Percentiles rank a stretch among this genome's conserved stretches.
Conservation (phyloP, 2,329 filamentous ascomycete species). For the Colletotrichum limetticola region DNA sequence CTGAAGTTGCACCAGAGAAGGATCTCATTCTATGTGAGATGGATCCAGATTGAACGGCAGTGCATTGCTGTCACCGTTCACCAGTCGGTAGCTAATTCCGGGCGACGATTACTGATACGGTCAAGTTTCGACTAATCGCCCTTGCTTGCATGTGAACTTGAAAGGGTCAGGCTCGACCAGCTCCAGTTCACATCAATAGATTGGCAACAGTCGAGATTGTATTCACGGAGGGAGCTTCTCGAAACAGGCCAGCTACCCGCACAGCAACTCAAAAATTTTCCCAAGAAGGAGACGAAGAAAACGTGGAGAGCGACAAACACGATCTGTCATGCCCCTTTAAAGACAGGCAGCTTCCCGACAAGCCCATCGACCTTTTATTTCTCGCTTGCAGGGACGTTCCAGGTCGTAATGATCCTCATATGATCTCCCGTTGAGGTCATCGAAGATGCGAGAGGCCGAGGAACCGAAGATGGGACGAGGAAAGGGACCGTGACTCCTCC, state of each 20-base stretch:
- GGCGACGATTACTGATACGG: not conserved
- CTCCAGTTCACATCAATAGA: not conserved
- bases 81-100: not conserved
- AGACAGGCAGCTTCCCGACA: slow-evolving; percentile 8
- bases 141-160: not conserved
- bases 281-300: not conserved
- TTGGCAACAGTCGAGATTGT: not conserved
- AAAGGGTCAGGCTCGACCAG: not conserved
- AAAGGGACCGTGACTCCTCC: not conserved
- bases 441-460: slow-evolving; percentile 22
- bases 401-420: not conserved
- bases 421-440: not conserved
- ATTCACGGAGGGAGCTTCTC: not conserved
- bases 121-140: not conserved
- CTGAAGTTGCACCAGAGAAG: not conserved
- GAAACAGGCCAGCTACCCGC: slow-evolving; percentile 15
- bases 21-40: slow-evolving; percentile 9
- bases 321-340: not conserved
- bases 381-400: slow-evolving; percentile 7
- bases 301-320: not conserved
- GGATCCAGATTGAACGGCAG: not conserved
- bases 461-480: slow-evolving; percentile 26
- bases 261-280: not conserved
- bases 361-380: not conserved
- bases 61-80: not conserved